phyloP scores from a whole-genome alignment of 441 rosid genomes.

The Rhodomyrtus psidioides region DNA sequence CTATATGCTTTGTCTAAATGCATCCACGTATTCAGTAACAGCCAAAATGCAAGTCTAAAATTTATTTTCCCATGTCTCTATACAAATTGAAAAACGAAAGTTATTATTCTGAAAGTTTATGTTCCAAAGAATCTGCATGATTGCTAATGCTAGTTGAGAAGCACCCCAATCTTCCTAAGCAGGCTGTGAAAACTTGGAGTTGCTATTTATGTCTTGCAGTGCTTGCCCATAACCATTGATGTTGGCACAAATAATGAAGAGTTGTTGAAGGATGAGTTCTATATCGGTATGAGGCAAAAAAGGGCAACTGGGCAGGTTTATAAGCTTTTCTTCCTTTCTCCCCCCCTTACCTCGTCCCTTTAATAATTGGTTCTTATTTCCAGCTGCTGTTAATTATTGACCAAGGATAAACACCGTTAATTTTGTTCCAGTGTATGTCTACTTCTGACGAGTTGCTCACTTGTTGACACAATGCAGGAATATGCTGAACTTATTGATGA shows the following conservation, averaged over 20 bases:
- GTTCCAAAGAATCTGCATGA: not conserved
- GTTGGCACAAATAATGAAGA: constrained; percentile 86
- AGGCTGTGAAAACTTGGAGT: not conserved
- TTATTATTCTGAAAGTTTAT: not conserved
- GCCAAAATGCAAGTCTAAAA: not conserved
- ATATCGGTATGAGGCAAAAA: constrained; percentile 66
- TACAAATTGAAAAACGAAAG: not conserved
- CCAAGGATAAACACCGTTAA: not conserved
- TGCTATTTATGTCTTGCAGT: constrained; percentile 29
- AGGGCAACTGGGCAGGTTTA: constrained; percentile 82
- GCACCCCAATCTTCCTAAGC: not conserved
- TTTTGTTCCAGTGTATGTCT: not conserved
- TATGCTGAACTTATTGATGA: constrained; percentile 10
- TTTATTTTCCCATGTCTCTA: not conserved
- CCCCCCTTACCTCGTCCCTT: not conserved
- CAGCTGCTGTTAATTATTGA: not conserved
- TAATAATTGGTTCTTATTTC: not conserved
- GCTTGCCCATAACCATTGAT: constrained; percentile 87
- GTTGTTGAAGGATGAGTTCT: constrained; percentile 75
- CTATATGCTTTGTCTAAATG: not conserved
- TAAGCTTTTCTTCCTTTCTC: not conserved
- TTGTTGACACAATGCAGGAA: not conserved
- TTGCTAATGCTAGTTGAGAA: not conserved
- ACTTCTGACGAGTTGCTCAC: not conserved
- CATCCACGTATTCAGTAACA: not conserved